Base-by-base conservation (phyloP, 495 filamentous ascomycete species). In the Talaromyces adpressus region DNA sequence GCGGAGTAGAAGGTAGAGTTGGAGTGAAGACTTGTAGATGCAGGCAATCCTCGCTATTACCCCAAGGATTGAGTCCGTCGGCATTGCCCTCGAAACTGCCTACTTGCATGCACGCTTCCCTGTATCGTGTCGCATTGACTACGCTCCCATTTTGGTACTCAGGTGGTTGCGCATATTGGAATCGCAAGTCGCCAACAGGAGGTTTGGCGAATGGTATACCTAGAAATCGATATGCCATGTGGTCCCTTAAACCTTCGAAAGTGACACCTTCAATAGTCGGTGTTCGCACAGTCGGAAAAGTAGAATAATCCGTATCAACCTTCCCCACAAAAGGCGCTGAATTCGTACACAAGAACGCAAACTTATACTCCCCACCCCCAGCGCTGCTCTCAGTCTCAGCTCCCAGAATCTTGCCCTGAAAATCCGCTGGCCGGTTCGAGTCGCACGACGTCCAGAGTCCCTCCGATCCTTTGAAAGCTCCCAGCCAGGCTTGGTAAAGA, bases 221-320 rank as follows among this genome's bases (percentile, higher is more conserved):
- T 3, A 79, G 68, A 64, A 85, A 85, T 4, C 80, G 78, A 69
- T 82, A 84, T 11, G 79, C 82, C 52, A 79, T 79, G 34, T 79
- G 72, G 68, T 84, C 79, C n/a, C 80, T 74, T 63, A 75, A 81
- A 4, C 82, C 82, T 9, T 71, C 64, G 58, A 77, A 75, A 1
- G 66, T 70, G 51, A 82, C 71, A 2, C 39, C 59, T 1, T 47
- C 59, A 29, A 61, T 49, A 4, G 2, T 3, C 1, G 59, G 41
- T 14, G 59, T 61, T 30, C 41, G 18, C 36, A 61, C 59, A n/a
- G 20, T 39, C 20, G 59, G 59, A 8, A 61, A 61, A n/a, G 70
- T 72, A 22, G 72, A 71, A 18, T 64, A 66, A 9, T 65, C 61
- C 9, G 66, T 67, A 39, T 72, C 62, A 6, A 63, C 34, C 39